Evolutionary conservation across 2,329 filamentous ascomycete genomes (phyloP).

Genomic region (Helminthosporium solani): DNA sequence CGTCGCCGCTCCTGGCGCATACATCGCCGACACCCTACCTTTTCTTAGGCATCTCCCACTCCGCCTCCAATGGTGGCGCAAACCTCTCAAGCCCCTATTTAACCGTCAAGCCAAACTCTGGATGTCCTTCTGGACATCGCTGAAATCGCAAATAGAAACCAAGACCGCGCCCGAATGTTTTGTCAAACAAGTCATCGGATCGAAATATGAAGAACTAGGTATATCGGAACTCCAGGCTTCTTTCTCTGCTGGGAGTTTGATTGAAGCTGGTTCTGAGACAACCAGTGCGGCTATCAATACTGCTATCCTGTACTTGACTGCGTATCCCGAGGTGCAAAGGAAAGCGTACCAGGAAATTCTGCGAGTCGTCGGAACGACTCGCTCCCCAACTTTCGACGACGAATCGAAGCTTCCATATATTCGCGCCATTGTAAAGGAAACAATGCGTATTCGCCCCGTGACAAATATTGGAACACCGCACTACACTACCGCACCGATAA

Average conservation of each 20-base stretch:
- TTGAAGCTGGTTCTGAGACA: conserved; percentile 46
- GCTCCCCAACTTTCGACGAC: conserved; percentile 46
- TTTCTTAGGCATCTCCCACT: conserved; percentile 29
- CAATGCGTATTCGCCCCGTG: conserved; percentile 45
- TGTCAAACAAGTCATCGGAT: conserved; percentile 37
- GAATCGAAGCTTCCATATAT: conserved; percentile 45
- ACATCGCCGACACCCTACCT: conserved; percentile 35
- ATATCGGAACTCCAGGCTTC: conserved; percentile 39
- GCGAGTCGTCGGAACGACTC: conserved; percentile 13
- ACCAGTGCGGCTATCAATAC: conserved; percentile 41
- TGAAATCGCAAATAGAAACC: conserved; percentile 34
- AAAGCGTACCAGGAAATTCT: conserved; percentile 28
- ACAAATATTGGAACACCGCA: conserved; percentile 40
- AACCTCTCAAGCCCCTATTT: conserved; percentile 27
- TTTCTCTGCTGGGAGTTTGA: conserved; percentile 37
- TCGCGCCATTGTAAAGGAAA: conserved; percentile 43
- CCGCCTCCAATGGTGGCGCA: conserved; percentile 35
- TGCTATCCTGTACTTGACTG: conserved; percentile 32
- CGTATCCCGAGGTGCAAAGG: conserved; percentile 18
- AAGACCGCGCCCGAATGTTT: conserved; percentile 39
- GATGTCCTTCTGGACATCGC: conserved; percentile 33
- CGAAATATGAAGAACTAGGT: conserved; percentile 41
- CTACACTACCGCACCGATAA: conserved; percentile 38
- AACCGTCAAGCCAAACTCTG: conserved; percentile 36
- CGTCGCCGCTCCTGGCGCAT: conserved; percentile 29